Evolutionary conservation across 2,329 filamentous ascomycete species (phyloP).

Genomic region (Colletotrichum gloeosporioides): DNA sequence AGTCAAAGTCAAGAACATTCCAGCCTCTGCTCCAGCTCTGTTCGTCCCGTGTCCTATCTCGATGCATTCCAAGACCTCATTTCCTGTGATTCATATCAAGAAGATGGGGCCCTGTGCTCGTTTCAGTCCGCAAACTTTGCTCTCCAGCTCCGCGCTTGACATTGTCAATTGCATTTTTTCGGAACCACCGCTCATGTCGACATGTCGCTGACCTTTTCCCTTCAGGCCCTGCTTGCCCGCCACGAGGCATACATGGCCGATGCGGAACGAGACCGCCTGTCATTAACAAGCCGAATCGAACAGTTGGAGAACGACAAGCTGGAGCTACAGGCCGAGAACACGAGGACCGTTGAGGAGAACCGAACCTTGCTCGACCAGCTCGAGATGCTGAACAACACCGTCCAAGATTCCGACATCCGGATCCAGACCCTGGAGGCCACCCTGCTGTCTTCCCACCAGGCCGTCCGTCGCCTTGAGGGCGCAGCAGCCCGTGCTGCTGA

Average conservation of each 20-base stretch:
- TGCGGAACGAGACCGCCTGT: conserved; percentile 82
- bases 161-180: conserved; percentile 9
- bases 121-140: conserved; percentile 27
- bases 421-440: conserved; percentile 79
- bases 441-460: conserved; percentile 77
- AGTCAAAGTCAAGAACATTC: conserved; percentile 11
- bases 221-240: conserved; percentile 87
- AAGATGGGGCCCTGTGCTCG: conserved; percentile 17
- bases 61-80: conserved; percentile 20
- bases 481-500: conserved; percentile 77
- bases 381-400: conserved; percentile 80
- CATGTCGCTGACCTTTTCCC: conserved; percentile 70
- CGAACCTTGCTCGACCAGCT: conserved; percentile 81
- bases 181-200: conserved; percentile 22
- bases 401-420: conserved; percentile 79
- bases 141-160: conserved; percentile 20
- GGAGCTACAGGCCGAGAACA: conserved; percentile 78
- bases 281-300: conserved; percentile 76
- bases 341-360: conserved; percentile 82
- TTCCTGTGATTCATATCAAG: conserved; percentile 3
- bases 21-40: not conserved
- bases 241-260: conserved; percentile 96
- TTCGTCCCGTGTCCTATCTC: not conserved
- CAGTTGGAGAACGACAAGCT: conserved; percentile 77
- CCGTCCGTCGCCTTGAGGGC: conserved; percentile 75